Base-by-base conservation (phyloP, 495 filamentous ascomycete species). In the Aspergillus bertholletiae region DNA sequence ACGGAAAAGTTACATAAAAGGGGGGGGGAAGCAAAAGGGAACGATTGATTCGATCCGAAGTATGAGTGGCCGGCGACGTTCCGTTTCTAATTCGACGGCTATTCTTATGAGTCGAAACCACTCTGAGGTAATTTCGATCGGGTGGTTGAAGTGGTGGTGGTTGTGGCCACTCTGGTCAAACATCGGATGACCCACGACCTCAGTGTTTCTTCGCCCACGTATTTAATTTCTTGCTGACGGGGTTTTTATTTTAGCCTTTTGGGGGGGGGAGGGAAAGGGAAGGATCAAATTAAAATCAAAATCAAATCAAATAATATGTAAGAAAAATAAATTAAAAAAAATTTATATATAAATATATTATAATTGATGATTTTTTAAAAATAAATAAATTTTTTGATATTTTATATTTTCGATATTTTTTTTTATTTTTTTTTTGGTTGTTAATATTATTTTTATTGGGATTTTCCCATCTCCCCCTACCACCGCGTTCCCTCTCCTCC, bases 391-490 rank as follows among this genome's bases (percentile, higher is more conserved):
- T 22, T 22, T 2, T 7, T 43, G 21, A n/a, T 40, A 9, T 40
- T 21, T 20, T 39, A 50, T 50, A 39, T 15, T 26, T 46, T 23
- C 43, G 22, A 55, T 49, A 40, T 55, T 49, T 49, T 55, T 5
- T 54, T 48, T 7, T 24, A 34, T 8, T 28, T 44, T 12, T 17
- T 52, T 43, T 17, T 23, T 35, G 4, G 1, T 51, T 46, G 21
- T 49, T 39, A 8, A 21, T 26, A 6, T 28, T 18, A 30, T 53
- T 45, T 17, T 48, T 46, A 22, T 54, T 47, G 17, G 17, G 44
- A 45, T 35, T 44, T 32, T 47, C 27, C 30, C 41, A 41, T 50
- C 37, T 41, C 40, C 55, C 56, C 30, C 53, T 53, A 56, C 45
- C 49, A 50, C 34, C 53, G 6, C 28, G 46, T 23, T 27, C 15